Evolutionary conservation across 1,284 basidiomycete species (phyloP).

Genomic region (Sanghuangporus sanghuang): DNA sequence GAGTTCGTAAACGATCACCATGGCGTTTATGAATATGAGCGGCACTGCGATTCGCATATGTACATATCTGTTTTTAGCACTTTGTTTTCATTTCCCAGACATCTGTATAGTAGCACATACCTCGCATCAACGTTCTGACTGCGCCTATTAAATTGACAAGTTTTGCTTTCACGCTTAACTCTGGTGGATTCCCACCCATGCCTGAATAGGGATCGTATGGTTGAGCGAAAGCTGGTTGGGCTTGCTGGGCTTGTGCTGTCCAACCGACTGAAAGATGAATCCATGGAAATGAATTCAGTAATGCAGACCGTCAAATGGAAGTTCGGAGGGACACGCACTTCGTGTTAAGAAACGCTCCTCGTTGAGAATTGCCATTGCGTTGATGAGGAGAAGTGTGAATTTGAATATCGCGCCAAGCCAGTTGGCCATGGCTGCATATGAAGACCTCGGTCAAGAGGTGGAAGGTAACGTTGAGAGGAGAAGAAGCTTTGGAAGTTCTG

Average conservation of each 20-base stretch:
- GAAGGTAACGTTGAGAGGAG: slow-evolving; percentile 3
- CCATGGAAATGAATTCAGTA: slow-evolving; percentile 11
- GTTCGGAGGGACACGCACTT: slow-evolving; percentile 51
- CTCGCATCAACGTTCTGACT: slow-evolving; percentile 91
- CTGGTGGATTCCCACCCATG: slow-evolving; percentile 44
- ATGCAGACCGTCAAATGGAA: neutral
- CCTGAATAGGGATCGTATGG: slow-evolving; percentile 57
- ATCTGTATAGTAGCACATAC: slow-evolving; percentile 44
- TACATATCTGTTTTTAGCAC: slow-evolving; percentile 18
- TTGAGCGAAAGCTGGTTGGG: slow-evolving; percentile 56
- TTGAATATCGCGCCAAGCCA: slow-evolving; percentile 66
- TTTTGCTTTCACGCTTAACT: slow-evolving; percentile 77
- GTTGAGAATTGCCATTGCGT: slow-evolving; percentile 90
- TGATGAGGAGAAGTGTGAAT: slow-evolving; percentile 78
- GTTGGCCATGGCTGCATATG: slow-evolving; percentile 13
- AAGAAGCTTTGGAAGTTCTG: neutral
- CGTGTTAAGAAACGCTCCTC: slow-evolving; percentile 93
- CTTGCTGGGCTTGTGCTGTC: slow-evolving; percentile 59
- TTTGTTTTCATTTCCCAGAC: slow-evolving; percentile 7
- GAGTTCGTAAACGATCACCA: slow-evolving; percentile 80
- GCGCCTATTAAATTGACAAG: slow-evolving; percentile 90
- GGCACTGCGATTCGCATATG: slow-evolving; percentile 56
- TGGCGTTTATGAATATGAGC: slow-evolving; percentile 76
- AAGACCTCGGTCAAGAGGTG: slow-evolving; percentile 16
- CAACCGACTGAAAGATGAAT: slow-evolving; percentile 71